phyloP scores from a whole-genome alignment of 495 filamentous ascomycete species.

The Penicillium subrubescens region DNA sequence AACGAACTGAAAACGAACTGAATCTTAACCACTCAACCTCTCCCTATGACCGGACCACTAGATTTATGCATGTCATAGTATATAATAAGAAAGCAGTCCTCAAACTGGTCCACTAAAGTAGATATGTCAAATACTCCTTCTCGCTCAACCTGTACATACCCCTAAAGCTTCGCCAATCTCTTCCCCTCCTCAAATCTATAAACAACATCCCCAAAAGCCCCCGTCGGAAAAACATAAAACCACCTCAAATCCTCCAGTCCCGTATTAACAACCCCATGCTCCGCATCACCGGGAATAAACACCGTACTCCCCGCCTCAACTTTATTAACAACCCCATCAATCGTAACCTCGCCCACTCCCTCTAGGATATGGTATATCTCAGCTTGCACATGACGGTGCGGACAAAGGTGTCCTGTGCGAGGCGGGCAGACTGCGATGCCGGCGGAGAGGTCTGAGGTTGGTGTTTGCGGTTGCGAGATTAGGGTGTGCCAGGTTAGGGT shows the following conservation, averaged over 20 bases:
- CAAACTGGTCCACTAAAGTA: too few species aligned
- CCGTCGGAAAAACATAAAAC: constrained; percentile 43
- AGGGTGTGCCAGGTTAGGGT: constrained; percentile 40
- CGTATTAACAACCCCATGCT: constrained; percentile 40
- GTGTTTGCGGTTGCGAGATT: constrained; percentile 31
- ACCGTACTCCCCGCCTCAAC: constrained; percentile 31
- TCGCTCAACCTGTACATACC: neutral
- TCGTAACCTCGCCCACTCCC: constrained; percentile 29
- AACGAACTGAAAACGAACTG: too few species aligned
- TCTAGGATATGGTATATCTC: constrained; percentile 43
- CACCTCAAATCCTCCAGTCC: constrained; percentile 25
- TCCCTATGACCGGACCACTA: too few species aligned
- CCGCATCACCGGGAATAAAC: constrained; percentile 39
- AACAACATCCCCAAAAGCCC: constrained; percentile 36
- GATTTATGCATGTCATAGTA: too few species aligned
- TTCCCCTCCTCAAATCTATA: constrained; percentile 26
- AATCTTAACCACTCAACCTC: too few species aligned
- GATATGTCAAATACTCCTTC: too few species aligned
- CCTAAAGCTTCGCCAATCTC: neutral
- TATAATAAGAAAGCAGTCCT: too few species aligned
- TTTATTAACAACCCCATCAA: constrained; percentile 26
- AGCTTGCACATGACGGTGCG: constrained; percentile 37
- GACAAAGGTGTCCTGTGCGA: constrained; percentile 29
- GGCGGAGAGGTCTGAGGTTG: constrained; percentile 30
- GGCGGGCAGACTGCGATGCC: constrained; percentile 36